These are phyloP conservation scores for Anisodus acutangulus DNA, from an alignment of 257 asterid genomes.

Conservation along the genomic window DNA sequence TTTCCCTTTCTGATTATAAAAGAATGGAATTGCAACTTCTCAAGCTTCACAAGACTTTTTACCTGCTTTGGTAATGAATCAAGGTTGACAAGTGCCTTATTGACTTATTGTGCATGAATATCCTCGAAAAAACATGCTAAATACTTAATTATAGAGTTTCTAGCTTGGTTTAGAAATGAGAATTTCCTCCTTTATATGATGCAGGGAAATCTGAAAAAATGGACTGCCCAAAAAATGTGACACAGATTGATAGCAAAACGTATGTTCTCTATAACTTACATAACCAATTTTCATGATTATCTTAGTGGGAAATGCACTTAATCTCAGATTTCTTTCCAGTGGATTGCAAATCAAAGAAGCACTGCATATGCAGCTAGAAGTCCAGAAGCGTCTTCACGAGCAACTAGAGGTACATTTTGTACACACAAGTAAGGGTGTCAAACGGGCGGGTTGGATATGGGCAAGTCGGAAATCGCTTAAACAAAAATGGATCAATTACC, in stretches of 20 bases:
- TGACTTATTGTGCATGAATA: too few relatives aligned
- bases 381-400: conserved; percentile 83
- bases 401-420: conserved; percentile 71
- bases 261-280: conserved; percentile 29
- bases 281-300: not conserved
- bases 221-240: conserved; percentile 34
- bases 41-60: too few relatives aligned
- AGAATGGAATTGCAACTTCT: too few relatives aligned
- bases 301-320: not conserved
- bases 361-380: conserved; percentile 70
- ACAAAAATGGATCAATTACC: too few relatives aligned
- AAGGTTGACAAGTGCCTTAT: too few relatives aligned
- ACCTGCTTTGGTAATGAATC: too few relatives aligned
- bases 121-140: not conserved
- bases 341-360: conserved; percentile 80
- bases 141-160: not conserved
- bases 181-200: conserved; percentile 16
- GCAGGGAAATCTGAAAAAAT: conserved; percentile 64
- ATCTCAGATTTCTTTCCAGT: conserved; percentile 39
- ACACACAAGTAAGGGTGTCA: not conserved
- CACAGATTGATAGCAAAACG: conserved; percentile 57
- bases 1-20: too few relatives aligned
- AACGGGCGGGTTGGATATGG: too few relatives aligned
- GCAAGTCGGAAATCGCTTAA: too few relatives aligned
- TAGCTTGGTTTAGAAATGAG: not conserved